These are phyloP conservation scores for Penicillium sp. DNA, from an alignment of 2,329 filamentous ascomycete species.

Conservation along the genomic window DNA sequence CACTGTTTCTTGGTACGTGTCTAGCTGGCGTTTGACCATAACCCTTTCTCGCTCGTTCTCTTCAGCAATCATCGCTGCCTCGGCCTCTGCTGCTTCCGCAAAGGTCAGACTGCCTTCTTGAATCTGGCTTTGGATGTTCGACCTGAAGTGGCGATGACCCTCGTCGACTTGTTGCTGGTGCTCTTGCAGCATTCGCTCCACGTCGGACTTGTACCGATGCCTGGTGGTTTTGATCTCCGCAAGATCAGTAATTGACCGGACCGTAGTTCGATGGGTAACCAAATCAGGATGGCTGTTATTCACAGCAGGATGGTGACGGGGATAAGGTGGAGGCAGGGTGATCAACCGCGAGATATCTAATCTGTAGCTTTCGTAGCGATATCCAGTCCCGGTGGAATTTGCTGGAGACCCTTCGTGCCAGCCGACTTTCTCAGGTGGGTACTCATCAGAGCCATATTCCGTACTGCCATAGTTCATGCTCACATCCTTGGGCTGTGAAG, in stretches of 20 bases:
- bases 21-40: slow-evolving; percentile 75
- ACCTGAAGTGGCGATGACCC: slow-evolving; percentile 64
- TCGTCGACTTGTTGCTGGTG: slow-evolving; percentile 54
- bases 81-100: slow-evolving; percentile 76
- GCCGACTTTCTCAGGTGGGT: slow-evolving; percentile 64
- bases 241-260: slow-evolving; percentile 72
- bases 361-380: slow-evolving; percentile 48
- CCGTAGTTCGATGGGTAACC: slow-evolving; percentile 69
- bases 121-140: slow-evolving; percentile 76
- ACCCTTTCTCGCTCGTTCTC: slow-evolving; percentile 70
- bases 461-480: slow-evolving; percentile 24
- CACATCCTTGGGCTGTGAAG: slow-evolving; percentile 26
- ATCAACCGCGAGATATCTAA: slow-evolving; percentile 89
- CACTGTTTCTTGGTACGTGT: slow-evolving; percentile 77
- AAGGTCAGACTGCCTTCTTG: slow-evolving; percentile 75
- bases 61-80: slow-evolving; percentile 69
- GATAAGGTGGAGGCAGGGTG: slow-evolving; percentile 89
- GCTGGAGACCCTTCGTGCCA: slow-evolving; percentile 50
- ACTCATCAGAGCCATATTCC: slow-evolving; percentile 55
- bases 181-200: slow-evolving; percentile 57
- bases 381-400: slow-evolving; percentile 16
- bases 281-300: slow-evolving; percentile 94
- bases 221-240: slow-evolving; percentile 69
- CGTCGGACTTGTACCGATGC: slow-evolving; percentile 44
- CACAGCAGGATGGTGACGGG: slow-evolving; percentile 88